Evolutionary conservation across 1,139 yeast genomes (phyloP).

Genomic region (Diutina siamensis): DNA sequence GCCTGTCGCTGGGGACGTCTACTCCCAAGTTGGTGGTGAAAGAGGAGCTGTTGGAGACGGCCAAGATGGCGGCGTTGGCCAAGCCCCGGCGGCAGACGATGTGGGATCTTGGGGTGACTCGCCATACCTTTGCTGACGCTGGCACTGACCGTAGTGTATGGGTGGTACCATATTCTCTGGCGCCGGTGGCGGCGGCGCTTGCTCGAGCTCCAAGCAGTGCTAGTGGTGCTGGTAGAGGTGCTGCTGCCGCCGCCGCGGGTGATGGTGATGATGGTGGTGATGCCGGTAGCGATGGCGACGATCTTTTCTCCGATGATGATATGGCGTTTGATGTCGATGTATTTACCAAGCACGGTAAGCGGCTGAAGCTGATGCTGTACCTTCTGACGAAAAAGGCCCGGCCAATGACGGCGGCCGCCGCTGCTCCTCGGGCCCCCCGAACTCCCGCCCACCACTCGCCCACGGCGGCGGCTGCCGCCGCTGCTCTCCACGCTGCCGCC

Average conservation of each 20-base stretch:
- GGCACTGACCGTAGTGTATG: slow-evolving; percentile 38
- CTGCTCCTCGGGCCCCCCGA: slow-evolving; percentile 68
- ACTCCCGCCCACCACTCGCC: slow-evolving; percentile 45
- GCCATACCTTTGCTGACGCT: slow-evolving; percentile 37
- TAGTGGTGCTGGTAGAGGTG: neutral
- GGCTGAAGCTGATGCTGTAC: slow-evolving; percentile 56
- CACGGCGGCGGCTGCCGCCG: slow-evolving; percentile 21
- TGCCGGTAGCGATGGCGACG: slow-evolving; percentile 7
- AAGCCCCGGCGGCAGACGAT: slow-evolving; percentile 38
- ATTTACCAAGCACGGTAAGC: slow-evolving; percentile 34
- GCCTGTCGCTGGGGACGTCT: slow-evolving; percentile 7
- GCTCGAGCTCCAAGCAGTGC: slow-evolving; percentile 11
- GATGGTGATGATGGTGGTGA: neutral
- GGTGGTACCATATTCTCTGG: slow-evolving; percentile 59
- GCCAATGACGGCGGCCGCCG: slow-evolving; percentile 61
- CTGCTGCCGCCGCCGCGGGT: neutral
- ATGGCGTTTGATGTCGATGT: slow-evolving; percentile 32
- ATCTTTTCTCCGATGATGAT: slow-evolving; percentile 27
- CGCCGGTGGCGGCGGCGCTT: slow-evolving; percentile 67
- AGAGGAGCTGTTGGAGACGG: slow-evolving; percentile 18
- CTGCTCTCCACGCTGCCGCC: slow-evolving; percentile 4
- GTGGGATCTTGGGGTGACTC: slow-evolving; percentile 35
- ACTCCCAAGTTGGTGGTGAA: slow-evolving; percentile 13
- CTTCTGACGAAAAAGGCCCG: slow-evolving; percentile 39
- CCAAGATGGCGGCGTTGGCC: slow-evolving; percentile 14